A percentile compares a stretch with the other conserved stretches of the same genome.
phyloP scores from a whole-genome alignment of 306 rosid genomes.

The Glycine soja region DNA sequence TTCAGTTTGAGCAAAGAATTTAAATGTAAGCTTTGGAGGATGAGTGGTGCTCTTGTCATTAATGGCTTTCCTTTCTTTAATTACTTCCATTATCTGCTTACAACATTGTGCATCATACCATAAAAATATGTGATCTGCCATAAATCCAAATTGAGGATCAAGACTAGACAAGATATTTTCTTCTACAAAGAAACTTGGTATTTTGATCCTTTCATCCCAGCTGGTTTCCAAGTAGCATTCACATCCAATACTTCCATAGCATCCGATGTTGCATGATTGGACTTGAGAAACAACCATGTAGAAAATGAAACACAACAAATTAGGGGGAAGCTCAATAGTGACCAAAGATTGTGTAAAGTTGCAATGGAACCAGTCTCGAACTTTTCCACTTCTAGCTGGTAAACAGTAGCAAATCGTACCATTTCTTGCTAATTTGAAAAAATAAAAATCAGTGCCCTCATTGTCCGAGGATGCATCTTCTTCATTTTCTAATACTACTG shows the following conservation, averaged over 20 bases:
- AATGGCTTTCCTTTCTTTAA: not conserved
- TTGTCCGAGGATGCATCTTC: not conserved
- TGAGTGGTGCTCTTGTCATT: not conserved
- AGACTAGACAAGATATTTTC: not conserved
- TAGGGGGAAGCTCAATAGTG: too few relatives aligned
- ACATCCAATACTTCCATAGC: not conserved
- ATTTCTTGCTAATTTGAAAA: not conserved
- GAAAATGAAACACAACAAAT: too few relatives aligned
- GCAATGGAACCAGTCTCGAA: conserved; percentile 15
- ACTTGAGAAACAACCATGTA: too few relatives aligned
- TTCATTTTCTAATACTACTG: not conserved
- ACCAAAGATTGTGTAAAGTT: not conserved
- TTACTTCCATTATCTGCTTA: too few relatives aligned
- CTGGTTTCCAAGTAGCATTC: conserved; percentile 3
- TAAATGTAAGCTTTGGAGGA: too few relatives aligned
- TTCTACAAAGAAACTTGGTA: not conserved
- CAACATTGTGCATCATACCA: too few relatives aligned
- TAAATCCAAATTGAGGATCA: not conserved
- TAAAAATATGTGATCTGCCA: not conserved
- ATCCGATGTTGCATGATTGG: not conserved
- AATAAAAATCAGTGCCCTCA: too few relatives aligned
- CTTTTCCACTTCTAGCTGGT: not conserved
- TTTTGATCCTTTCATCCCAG: not conserved
- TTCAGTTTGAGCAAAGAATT: not conserved
- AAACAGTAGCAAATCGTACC: not conserved